Percentiles rank a stretch among this genome's conserved stretches.
phyloP scores from a whole-genome alignment of 768 basidiomycete species.

The Neoboletus subvelutipes region DNA sequence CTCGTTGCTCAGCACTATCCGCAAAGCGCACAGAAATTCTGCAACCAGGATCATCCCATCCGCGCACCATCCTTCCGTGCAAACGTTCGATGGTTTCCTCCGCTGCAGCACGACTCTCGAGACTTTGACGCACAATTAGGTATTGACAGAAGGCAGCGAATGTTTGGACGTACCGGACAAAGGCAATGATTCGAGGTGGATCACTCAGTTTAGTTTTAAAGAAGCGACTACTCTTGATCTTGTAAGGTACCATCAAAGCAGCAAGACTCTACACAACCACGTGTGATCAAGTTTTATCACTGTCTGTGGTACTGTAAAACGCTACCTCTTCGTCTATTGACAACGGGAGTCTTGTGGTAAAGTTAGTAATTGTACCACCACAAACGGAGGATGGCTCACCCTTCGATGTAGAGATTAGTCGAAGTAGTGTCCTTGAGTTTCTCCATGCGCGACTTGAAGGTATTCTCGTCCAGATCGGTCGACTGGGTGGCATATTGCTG shows the following conservation, averaged over 20 bases:
- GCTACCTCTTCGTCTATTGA: conserved; percentile 63
- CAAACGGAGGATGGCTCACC: conserved; percentile 35
- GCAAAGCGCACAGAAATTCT: conserved; percentile 80
- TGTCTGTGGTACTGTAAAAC: neutral
- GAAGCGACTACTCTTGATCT: conserved; percentile 73
- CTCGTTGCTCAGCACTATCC: conserved; percentile 74
- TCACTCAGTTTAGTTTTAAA: conserved; percentile 77
- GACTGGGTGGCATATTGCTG: conserved; percentile 28
- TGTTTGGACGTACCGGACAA: conserved; percentile 57
- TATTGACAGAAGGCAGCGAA: neutral
- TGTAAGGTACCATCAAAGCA: conserved; percentile 65
- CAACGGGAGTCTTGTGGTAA: conserved; percentile 53
- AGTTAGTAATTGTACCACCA: neutral
- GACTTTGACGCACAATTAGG: conserved; percentile 37
- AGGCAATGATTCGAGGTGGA: conserved; percentile 78
- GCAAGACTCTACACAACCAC: conserved; percentile 48
- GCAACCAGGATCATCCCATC: conserved; percentile 74
- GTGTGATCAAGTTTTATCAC: neutral
- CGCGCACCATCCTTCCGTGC: conserved; percentile 78
- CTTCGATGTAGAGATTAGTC: conserved; percentile 83
- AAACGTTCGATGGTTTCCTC: conserved; percentile 76
- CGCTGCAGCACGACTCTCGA: conserved; percentile 69
- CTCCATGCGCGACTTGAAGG: conserved; percentile 82
- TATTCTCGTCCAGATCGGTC: conserved; percentile 34
- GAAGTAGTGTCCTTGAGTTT: conserved; percentile 61